Conservation (phyloP, 352 stramenopile genomes). For the Globisporangium middletonii region DNA sequence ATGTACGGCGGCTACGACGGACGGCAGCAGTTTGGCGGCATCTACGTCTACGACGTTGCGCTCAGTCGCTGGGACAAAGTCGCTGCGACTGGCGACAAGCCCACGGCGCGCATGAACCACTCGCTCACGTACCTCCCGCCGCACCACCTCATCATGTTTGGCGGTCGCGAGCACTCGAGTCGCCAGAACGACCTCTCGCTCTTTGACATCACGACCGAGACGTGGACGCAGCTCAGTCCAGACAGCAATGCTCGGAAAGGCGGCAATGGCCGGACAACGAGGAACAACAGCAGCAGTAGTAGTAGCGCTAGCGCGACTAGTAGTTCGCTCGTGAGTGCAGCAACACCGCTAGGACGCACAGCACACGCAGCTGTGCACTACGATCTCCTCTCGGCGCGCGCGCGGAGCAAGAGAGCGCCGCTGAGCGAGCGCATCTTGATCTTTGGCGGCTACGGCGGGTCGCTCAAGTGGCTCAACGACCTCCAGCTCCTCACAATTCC, state of each 20-base stretch:
- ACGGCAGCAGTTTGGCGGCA: slow-evolving; percentile 46
- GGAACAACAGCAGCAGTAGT: slow-evolving; percentile 5
- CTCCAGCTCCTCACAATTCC: slow-evolving; percentile 37
- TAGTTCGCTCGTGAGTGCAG: slow-evolving; percentile 5
- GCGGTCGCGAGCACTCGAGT: slow-evolving; percentile 32
- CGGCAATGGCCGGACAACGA: background rate
- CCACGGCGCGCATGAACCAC: slow-evolving; percentile 52
- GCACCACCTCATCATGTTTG: slow-evolving; percentile 55
- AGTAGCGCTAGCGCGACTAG: slow-evolving; percentile 5
- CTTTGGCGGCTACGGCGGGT: slow-evolving; percentile 65
- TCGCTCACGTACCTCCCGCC: slow-evolving; percentile 43
- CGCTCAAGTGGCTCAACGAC: slow-evolving; percentile 57
- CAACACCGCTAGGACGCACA: slow-evolving; percentile 24
- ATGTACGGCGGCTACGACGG: slow-evolving; percentile 56
- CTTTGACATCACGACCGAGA: slow-evolving; percentile 28
- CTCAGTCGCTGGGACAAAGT: slow-evolving; percentile 53
- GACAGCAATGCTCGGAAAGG: slow-evolving; percentile 2
- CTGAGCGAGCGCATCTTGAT: slow-evolving; percentile 38
- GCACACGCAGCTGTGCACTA: slow-evolving; percentile 45
- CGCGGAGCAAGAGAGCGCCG: background rate
- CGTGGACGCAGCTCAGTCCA: slow-evolving; percentile 24
- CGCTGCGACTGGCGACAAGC: slow-evolving; percentile 23
- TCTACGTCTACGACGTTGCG: slow-evolving; percentile 51
- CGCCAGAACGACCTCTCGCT: slow-evolving; percentile 55
- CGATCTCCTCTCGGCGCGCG: background rate